These are phyloP conservation scores for Claviceps arundinis DNA, from an alignment of 2,329 filamentous ascomycete genomes.

Conservation along the genomic window DNA sequence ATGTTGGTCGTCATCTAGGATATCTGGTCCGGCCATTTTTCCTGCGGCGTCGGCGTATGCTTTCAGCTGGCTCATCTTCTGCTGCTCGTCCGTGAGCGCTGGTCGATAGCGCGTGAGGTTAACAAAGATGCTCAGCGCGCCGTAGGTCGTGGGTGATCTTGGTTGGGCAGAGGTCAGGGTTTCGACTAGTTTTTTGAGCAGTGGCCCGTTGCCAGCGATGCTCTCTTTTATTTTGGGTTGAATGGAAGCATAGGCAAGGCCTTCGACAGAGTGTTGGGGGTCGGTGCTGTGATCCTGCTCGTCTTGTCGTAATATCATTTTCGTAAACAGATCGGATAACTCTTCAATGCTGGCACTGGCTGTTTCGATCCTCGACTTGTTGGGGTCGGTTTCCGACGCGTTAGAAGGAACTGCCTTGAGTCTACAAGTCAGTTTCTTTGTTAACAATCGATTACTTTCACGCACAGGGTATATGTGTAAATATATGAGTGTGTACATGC, in stretches of 20 bases:
- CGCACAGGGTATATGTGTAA: background rate
- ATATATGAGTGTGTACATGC: background rate
- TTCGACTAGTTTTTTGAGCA: slow-evolving; percentile 58
- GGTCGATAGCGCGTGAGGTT: slow-evolving; percentile 78
- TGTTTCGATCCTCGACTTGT: slow-evolving; percentile 32
- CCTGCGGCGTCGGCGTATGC: slow-evolving; percentile 83
- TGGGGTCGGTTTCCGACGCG: slow-evolving; percentile 23
- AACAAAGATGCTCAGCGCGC: slow-evolving; percentile 69
- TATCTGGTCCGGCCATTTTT: slow-evolving; percentile 45
- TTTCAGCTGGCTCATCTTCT: slow-evolving; percentile 82
- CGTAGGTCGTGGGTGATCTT: slow-evolving; percentile 65
- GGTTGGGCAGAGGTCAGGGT: slow-evolving; percentile 44
- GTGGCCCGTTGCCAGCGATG: slow-evolving; percentile 51
- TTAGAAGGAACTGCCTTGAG: slow-evolving; percentile 41
- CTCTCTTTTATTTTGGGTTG: slow-evolving; percentile 76
- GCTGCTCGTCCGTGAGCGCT: slow-evolving; percentile 72
- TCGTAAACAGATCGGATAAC: slow-evolving; percentile 49
- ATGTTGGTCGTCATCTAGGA: slow-evolving; percentile 61
- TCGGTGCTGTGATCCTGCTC: slow-evolving; percentile 35
- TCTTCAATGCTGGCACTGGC: slow-evolving; percentile 51
- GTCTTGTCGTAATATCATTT: slow-evolving; percentile 49
- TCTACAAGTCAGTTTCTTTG: slow-evolving; percentile 34
- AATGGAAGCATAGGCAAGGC: slow-evolving; percentile 81
- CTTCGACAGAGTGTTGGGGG: slow-evolving; percentile 68
- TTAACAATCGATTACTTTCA: slow-evolving; percentile 12